Conservation (phyloP, 2,329 filamentous ascomycete genomes). For the Penicillium sp. region DNA sequence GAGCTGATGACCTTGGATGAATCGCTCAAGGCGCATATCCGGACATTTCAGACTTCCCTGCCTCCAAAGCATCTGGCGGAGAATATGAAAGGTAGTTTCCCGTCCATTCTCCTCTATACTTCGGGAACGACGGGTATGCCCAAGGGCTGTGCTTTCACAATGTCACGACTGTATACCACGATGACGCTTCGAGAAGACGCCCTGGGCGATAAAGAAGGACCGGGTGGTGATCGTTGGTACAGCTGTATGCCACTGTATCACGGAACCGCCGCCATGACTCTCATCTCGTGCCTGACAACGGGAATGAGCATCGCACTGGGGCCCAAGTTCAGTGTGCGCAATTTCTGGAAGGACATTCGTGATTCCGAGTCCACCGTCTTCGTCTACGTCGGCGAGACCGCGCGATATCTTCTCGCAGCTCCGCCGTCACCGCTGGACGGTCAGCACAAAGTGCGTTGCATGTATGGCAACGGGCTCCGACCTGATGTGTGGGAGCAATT, state of each 20-base stretch:
- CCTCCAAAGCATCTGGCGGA: conserved; percentile 53
- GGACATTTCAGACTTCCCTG: conserved; percentile 44
- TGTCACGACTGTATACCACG: conserved; percentile 41
- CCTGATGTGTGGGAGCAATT: conserved; percentile 47
- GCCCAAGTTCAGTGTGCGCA: conserved; percentile 56
- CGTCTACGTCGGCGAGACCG: conserved; percentile 72
- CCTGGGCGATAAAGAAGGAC: conserved; percentile 24
- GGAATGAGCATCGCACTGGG: conserved; percentile 42
- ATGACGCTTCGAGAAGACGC: conserved; percentile 31
- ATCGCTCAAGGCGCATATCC: conserved; percentile 44
- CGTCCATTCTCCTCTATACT: conserved; percentile 65
- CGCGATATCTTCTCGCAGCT: conserved; percentile 65
- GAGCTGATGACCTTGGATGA: conserved; percentile 50
- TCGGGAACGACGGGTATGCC: conserved; percentile 70
- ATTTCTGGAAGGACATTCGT: conserved; percentile 67
- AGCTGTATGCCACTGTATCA: conserved; percentile 74
- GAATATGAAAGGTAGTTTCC: conserved; percentile 47
- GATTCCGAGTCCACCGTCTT: conserved; percentile 64
- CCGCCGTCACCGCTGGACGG: conserved; percentile 47
- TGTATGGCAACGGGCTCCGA: conserved; percentile 46
- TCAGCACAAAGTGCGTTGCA: conserved; percentile 41
- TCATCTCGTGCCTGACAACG: conserved; percentile 50
- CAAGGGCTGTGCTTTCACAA: conserved; percentile 61
- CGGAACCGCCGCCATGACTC: conserved; percentile 61
- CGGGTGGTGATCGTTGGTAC: conserved; percentile 58